Base-by-base conservation (phyloP, 495 filamentous ascomycete genomes). In the Lineolata rhizophorae region DNA sequence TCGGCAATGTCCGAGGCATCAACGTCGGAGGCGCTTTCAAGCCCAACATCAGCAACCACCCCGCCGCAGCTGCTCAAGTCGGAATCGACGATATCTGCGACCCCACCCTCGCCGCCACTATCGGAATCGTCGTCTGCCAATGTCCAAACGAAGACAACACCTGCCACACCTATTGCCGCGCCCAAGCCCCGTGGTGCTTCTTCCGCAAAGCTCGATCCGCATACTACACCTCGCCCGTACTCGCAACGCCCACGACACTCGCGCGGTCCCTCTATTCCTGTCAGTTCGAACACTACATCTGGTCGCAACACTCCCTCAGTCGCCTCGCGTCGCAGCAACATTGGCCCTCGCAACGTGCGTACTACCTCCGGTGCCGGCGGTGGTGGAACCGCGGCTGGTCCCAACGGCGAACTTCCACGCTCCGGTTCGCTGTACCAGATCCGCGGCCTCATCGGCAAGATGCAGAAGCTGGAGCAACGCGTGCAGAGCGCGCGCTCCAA, bases 401-500 rank as follows among this genome's bases (percentile, higher is more conserved):
- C 41, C 19, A n/a, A n/a, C n/a, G n/a, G n/a, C n/a, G n/a, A n/a
- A n/a, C 37, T 90, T 16, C 75, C 82, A 18, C 62, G 75, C 21
- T 93, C 90, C 12, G 76, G 70, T 21, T 94, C 90, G 3, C 64
- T 97, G 19, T 76, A 76, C 35, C 87, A 97, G 45, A 85, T 95
- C 45, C 81, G 87, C 17, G 73, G 72, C 2, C 67, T 97, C 33
- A 87, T 85, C 35, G 83, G 79, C 15, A 87, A 94, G 53, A 94
- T 97, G 90, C 81, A 92, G 50, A 71, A 75, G 39, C 68, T 97
- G 25, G 90, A 95, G 50, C 76, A 84, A 35, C 64, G 85, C 19
- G 83, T 97, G 4, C 83, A 95, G 30, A 80, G 76, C n/a, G 87
- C 78, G 16, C 70, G 81, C 38, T 91, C 82, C 20, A 91, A 92